These are phyloP conservation scores for Tricladium varicosporioides DNA, from an alignment of 2,329 filamentous ascomycete species.

Conservation along the genomic window DNA sequence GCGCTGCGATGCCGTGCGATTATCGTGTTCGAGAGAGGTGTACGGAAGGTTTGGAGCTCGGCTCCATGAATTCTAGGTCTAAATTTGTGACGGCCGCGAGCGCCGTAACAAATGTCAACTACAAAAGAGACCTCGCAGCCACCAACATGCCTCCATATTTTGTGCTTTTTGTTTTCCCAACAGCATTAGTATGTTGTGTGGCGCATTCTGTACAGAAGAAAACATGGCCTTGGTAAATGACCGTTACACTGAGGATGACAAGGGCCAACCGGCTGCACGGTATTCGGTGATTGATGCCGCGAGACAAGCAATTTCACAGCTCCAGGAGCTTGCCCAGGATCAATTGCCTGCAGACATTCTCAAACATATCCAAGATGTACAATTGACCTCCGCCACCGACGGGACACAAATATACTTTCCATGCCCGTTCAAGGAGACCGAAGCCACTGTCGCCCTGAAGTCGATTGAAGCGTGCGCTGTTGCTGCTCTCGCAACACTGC, in stretches of 20 bases:
- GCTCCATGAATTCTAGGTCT: no score
- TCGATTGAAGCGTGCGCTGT: slow-evolving; percentile 48
- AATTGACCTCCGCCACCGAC: slow-evolving; percentile 26
- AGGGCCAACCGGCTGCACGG: not conserved
- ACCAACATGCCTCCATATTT: not conserved
- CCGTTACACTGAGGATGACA: not conserved
- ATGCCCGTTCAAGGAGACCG: slow-evolving; percentile 47
- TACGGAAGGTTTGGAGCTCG: no score
- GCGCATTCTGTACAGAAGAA: not conserved
- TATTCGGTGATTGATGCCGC: slow-evolving; percentile 30
- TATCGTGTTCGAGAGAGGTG: no score
- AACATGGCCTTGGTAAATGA: not conserved
- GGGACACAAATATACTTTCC: slow-evolving; percentile 41
- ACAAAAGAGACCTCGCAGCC: not conserved
- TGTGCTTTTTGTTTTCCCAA: not conserved
- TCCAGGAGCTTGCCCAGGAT: slow-evolving; percentile 16
- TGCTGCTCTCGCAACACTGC: slow-evolving; percentile 56
- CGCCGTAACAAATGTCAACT: no score
- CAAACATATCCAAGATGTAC: slow-evolving; percentile 25
- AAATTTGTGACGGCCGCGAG: no score
- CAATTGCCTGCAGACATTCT: slow-evolving; percentile 25
- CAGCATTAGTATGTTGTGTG: not conserved
- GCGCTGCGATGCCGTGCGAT: not conserved
- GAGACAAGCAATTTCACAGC: slow-evolving; percentile 21
- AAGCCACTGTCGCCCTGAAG: slow-evolving; percentile 43